Base-by-base conservation (phyloP, 352 stramenopile genomes). In the Phytophthora citrophthora region DNA sequence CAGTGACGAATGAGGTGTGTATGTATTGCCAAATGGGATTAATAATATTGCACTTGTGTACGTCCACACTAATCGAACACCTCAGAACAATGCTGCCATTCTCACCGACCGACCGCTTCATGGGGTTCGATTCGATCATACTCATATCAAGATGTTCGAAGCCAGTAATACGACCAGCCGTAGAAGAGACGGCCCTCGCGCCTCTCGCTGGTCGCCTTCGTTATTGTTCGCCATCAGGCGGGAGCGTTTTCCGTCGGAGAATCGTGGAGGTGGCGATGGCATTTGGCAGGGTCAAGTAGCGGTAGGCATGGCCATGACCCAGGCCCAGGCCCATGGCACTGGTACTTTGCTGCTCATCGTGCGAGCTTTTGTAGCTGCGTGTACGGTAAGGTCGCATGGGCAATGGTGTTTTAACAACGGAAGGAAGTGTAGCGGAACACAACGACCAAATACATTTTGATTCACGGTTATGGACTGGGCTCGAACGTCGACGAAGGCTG, bases 401-500 rank as follows among this genome's bases (percentile, higher is more conserved):
- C 16, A 5, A 0, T 26, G 3, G 32, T 54, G 29, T 53, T 34
- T 34, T 34, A 34, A 34, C 38, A 51, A 67, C 8, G 29, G 49
- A 31, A 6, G n/a, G 40, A 4, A 16, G 38, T 6, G 20, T 44
- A 48, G 18, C 18, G 41, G 11, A 68, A 63, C 34, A 57, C 34
- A 56, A 55, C 12, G 18, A 64, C 54, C 45, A 68, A 32, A 60
- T 64, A 20, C 20, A 29, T 29, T 61, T 32, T 20, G 38, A 65
- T 52, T 64, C 29, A 60, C 40, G 47, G 39, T 54, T 60, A 70
- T 56, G 43, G 56, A 66, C 41, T 54, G 43, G 47, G 27, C 60
- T 47, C 36, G 44, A 63, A 51, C 53, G 44, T 18, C 60, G 39
- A 53, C 52, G 52, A 56, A 61, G 9, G 12, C 27, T 32, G 27